phyloP scores from a whole-genome alignment of 768 basidiomycete genomes.

The Coprinopsis strossmayeri region DNA sequence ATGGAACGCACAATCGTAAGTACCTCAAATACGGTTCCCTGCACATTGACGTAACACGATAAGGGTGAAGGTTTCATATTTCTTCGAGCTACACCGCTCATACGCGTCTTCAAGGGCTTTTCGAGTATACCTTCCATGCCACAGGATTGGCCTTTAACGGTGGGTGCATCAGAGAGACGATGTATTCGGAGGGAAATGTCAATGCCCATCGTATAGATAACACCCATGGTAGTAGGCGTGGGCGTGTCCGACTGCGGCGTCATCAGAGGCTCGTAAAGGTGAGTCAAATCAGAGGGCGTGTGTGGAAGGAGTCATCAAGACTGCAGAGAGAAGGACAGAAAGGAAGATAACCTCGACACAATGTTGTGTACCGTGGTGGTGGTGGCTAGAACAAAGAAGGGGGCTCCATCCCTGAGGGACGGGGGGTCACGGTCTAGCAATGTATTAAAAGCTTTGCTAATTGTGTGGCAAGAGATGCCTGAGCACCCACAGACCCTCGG shows the following conservation, averaged over 20 bases:
- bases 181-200: neutral
- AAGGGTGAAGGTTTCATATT: too few relatives aligned
- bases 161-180: neutral
- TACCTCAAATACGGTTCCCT: neutral
- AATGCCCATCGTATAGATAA: neutral
- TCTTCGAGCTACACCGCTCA: neutral
- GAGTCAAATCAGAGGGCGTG: too few relatives aligned
- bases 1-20: neutral
- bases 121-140: neutral
- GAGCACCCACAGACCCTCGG: too few relatives aligned
- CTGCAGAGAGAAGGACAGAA: neutral
- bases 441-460: conserved; percentile 6
- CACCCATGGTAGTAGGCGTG: conserved; percentile 1
- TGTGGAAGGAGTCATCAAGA: neutral
- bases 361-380: neutral
- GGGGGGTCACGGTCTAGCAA: neutral
- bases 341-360: neutral
- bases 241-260: neutral
- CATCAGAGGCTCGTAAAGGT: neutral
- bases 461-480: conserved; percentile 4
- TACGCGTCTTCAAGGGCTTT: neutral
- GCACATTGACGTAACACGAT: too few relatives aligned
- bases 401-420: neutral
- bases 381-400: neutral
- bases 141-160: neutral